Conservation (phyloP, 108 stramenopile species). For the Skeletonema costatum region DNA sequence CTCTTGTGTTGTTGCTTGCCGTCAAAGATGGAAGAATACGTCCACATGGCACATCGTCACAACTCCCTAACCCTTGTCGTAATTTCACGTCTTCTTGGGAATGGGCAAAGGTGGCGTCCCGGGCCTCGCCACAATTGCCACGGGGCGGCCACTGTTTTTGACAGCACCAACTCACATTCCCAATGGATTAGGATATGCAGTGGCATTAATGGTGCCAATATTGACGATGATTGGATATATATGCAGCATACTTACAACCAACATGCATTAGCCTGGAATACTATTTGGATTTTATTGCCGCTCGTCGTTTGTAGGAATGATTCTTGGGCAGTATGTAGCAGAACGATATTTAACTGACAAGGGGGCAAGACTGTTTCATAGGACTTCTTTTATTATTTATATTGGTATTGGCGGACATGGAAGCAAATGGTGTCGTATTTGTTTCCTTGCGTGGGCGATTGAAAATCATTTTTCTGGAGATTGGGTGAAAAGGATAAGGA, state of each 20-base stretch:
- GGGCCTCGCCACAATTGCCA: constrained; percentile 45
- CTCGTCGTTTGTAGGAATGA: constrained; percentile 54
- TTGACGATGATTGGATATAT: constrained; percentile 55
- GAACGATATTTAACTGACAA: constrained; percentile 46
- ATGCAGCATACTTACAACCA: constrained; percentile 47
- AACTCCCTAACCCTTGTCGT: constrained; percentile 45
- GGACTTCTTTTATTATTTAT: constrained; percentile 49
- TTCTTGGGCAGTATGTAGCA: constrained; percentile 30
- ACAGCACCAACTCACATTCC: constrained; percentile 42
- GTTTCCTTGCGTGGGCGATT: constrained; percentile 32
- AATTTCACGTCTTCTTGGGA: constrained; percentile 51
- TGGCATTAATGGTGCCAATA: constrained; percentile 58
- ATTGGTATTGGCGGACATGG: constrained; percentile 41
- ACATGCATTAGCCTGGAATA: constrained; percentile 34
- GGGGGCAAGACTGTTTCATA: constrained; percentile 45
- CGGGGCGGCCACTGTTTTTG: constrained; percentile 51
- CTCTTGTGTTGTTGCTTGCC: background rate
- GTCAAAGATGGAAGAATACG: constrained; percentile 43
- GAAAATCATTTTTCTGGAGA: constrained; percentile 34
- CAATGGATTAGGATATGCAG: constrained; percentile 49
- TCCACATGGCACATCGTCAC: constrained; percentile 26
- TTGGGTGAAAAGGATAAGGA: constrained; percentile 19
- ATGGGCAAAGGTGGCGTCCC: constrained; percentile 64
- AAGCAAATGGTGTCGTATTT: constrained; percentile 33
- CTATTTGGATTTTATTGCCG: constrained; percentile 46